A percentile compares a stretch with the other conserved stretches of the same genome.
These are phyloP conservation scores for Tricladium varicosporioides DNA, from an alignment of 2,329 filamentous ascomycete species.

Conservation along the genomic window DNA sequence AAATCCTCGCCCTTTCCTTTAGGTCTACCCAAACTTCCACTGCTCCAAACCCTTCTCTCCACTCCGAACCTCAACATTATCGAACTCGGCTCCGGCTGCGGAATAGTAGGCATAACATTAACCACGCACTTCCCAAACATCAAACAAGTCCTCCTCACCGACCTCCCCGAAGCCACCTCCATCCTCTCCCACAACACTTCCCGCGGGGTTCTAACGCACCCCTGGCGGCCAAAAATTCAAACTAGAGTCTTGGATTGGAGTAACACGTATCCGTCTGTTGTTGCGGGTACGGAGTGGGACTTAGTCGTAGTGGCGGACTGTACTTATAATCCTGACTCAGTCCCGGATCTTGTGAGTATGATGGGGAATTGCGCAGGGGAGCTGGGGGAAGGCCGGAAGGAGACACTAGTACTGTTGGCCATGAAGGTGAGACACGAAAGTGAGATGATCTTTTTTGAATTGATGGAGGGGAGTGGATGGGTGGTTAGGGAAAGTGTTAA, in stretches of 20 bases:
- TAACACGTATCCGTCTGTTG: conserved; percentile 38
- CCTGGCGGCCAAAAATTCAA: conserved; percentile 37
- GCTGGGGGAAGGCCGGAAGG: too few relatives aligned
- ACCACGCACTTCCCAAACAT: conserved; percentile 35
- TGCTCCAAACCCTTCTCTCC: conserved; percentile 14
- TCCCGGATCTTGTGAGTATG: conserved; percentile 60
- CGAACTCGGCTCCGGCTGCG: conserved; percentile 67
- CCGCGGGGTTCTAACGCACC: not conserved
- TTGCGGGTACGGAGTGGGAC: conserved; percentile 44
- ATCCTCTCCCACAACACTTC: conserved; percentile 53
- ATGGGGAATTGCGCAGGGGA: conserved; percentile 37
- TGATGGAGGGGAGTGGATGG: conserved; percentile 44
- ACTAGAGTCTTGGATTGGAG: conserved; percentile 61
- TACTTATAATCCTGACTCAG: conserved; percentile 69
- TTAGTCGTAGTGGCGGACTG: conserved; percentile 68
- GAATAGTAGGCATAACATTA: conserved; percentile 65
- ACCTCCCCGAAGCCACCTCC: conserved; percentile 62
- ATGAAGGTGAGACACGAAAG: conserved; percentile 67
- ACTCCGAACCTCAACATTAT: conserved; percentile 46
- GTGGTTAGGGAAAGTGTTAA: conserved; percentile 11
- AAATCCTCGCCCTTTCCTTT: not conserved
- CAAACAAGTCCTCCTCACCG: conserved; percentile 56
- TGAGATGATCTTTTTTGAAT: conserved; percentile 63
- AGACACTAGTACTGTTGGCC: conserved; percentile 49
- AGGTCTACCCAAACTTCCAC: conserved; percentile 15